phyloP scores from a whole-genome alignment of 345 rosid species.

The Atalantia buxifolia region DNA sequence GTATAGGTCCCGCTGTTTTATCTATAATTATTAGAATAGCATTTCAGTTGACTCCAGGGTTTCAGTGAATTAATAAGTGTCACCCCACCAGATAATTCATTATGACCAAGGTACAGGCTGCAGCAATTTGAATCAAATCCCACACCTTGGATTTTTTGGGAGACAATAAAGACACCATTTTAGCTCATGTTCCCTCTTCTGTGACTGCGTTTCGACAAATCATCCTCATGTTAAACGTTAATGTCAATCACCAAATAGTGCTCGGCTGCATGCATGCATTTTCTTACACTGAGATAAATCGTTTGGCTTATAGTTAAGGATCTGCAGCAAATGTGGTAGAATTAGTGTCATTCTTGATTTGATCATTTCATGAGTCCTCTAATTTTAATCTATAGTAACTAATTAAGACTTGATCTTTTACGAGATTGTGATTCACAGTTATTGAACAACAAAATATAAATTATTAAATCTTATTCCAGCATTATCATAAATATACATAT shows the following conservation, averaged over 20 bases:
- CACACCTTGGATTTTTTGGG: conserved; percentile 1
- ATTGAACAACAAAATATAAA: too few relatives aligned
- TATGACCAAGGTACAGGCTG: neutral
- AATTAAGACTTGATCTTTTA: too few relatives aligned
- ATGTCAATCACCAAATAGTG: neutral
- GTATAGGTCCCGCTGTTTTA: conserved; percentile 1
- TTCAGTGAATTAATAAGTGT: neutral
- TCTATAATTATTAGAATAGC: conserved; percentile 4
- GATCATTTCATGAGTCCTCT: too few relatives aligned
- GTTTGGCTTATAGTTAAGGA: too few relatives aligned
- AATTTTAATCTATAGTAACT: too few relatives aligned
- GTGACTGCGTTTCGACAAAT: neutral
- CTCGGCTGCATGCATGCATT: neutral
- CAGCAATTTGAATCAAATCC: neutral
- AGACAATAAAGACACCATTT: conserved; percentile 3
- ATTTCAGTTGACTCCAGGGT: conserved; percentile 16
- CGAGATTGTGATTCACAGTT: too few relatives aligned
- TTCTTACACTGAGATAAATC: neutral
- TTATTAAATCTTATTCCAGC: too few relatives aligned
- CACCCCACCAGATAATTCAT: neutral
- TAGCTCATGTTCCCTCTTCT: neutral
- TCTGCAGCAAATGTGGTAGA: neutral
- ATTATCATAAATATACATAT: too few relatives aligned
- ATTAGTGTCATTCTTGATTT: neutral
- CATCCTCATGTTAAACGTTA: neutral